Conservation (phyloP, 2,329 filamentous ascomycete species). For the Epichloe sp. region DNA sequence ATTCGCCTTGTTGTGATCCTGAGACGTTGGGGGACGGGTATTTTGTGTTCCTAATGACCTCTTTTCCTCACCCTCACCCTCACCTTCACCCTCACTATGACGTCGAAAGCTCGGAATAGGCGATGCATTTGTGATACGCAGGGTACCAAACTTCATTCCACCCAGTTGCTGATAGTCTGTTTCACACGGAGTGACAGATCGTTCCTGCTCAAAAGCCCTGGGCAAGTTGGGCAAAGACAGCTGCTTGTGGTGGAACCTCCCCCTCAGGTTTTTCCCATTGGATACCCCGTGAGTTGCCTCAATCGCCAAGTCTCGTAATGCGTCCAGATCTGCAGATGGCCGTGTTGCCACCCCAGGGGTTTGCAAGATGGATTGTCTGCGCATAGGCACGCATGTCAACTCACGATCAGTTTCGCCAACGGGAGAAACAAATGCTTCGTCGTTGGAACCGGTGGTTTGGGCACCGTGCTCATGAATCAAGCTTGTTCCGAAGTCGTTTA, state of each 20-base stretch:
- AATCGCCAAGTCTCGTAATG: background rate
- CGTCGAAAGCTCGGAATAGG: slow-evolving; percentile 30
- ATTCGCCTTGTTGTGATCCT: background rate
- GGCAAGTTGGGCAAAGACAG: slow-evolving; percentile 20
- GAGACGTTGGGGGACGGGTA: background rate
- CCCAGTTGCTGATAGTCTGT: slow-evolving; percentile 47
- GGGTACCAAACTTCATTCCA: slow-evolving; percentile 47
- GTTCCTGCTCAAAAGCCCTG: slow-evolving; percentile 9
- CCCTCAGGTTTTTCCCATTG: no score
- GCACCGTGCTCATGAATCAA: background rate
- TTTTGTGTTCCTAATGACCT: background rate
- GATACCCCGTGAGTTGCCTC: no score
- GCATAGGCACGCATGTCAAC: slow-evolving; percentile 31
- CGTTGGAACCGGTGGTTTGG: background rate
- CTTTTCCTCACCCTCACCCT: no score
- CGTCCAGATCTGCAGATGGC: slow-evolving; percentile 3
- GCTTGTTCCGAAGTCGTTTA: slow-evolving; percentile 8
- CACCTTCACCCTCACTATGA: background rate
- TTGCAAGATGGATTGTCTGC: slow-evolving; percentile 34
- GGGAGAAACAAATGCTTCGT: background rate
- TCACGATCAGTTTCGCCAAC: background rate
- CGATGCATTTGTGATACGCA: slow-evolving; percentile 48
- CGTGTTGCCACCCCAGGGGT: slow-evolving; percentile 36
- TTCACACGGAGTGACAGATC: slow-evolving; percentile 32
- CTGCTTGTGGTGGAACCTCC: slow-evolving; percentile 11